Evolutionary conservation across 495 filamentous ascomycete genomes (phyloP), one percentile per base, ranked within the genome.

Genomic region (Immersiella caudata): DNA sequence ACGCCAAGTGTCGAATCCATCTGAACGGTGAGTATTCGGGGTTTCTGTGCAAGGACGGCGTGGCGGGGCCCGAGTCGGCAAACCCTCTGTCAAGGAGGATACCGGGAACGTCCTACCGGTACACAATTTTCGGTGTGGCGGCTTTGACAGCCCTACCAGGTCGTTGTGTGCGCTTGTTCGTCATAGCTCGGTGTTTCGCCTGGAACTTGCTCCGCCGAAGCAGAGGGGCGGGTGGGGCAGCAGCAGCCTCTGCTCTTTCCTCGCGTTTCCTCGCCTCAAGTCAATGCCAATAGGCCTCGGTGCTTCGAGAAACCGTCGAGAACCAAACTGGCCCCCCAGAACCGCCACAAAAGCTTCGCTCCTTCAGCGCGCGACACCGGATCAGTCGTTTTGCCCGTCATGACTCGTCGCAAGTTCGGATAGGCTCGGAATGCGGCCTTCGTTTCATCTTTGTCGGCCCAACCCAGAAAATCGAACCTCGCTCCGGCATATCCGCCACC

Each of bases 391-490:
- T 55, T n/a, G 52, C 52, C n/a, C 52, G 52, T n/a, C 52, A 55
- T 55, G 52, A 55, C 52, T 55, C 52, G 52, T 55, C 52, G n/a
- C 52, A 22, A 9, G 16, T 22, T 55, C 52, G 52, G 52, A 22
- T 22, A 26, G n/a, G 24, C 25, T 22, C 52, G 52, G 52, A n/a
- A 55, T 55, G 52, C 7, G 24, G 20, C 22, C 5, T 22, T n/a
- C 18, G 56, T 59, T 59, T 59, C 56, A 59, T n/a, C 22, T 59
- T 59, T 59, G 26, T 59, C 27, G 18, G 11, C 56, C 16, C 22
- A 59, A 59, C 26, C 56, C 56, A 59, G 56, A 59, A 59, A 59
- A 59, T 35, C 25, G 56, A 25, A 25, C n/a, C 56, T 20, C 24
- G 56, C 56, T 27, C 56, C 56, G 56, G 22, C 25, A 25, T 8